Conservation (phyloP, 2,329 filamentous ascomycete species). For the Aspergillus sclerotialis region DNA sequence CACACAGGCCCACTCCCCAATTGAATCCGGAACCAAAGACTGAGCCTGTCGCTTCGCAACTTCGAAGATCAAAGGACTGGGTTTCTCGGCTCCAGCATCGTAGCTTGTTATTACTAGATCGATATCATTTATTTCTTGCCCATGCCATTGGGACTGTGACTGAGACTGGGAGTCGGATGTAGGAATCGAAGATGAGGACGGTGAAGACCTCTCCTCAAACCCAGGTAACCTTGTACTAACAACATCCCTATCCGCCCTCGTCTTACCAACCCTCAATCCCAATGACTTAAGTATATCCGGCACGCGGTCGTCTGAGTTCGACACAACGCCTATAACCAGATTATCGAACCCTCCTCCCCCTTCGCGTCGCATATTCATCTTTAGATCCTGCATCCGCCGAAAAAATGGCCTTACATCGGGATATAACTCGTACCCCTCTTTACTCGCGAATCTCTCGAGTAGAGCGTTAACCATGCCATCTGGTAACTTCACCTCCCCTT, state of each 20-base stretch:
- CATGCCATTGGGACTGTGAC: too few relatives aligned
- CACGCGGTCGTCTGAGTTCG: conserved; percentile 42
- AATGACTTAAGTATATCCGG: conserved; percentile 32
- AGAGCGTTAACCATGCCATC: conserved; percentile 26
- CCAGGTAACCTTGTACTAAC: conserved; percentile 19
- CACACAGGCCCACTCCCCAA: conserved; percentile 21
- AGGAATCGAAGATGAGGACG: background rate
- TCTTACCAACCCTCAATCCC: conserved; percentile 30
- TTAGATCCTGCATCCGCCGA: conserved; percentile 17
- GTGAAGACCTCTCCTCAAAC: conserved; percentile 10
- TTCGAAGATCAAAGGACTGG: conserved; percentile 33
- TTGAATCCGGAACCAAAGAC: conserved; percentile 3
- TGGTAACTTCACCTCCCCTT: conserved; percentile 19
- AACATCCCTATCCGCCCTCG: conserved; percentile 23
- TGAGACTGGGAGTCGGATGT: too few relatives aligned
- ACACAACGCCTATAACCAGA: conserved; percentile 36
- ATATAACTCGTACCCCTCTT: conserved; percentile 34
- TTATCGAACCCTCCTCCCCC: conserved; percentile 19
- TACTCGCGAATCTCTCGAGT: conserved; percentile 33
- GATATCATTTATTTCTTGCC: conserved; percentile 23
- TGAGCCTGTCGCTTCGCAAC: conserved; percentile 27
- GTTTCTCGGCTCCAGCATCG: conserved; percentile 40
- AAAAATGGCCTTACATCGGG: conserved; percentile 35
- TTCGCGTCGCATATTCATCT: conserved; percentile 9
- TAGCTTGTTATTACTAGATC: conserved; percentile 42